A percentile compares a stretch with the other conserved stretches of the same genome.
These are phyloP conservation scores for Beauveria brongniartii DNA, from an alignment of 2,329 filamentous ascomycete species.

Conservation along the genomic window DNA sequence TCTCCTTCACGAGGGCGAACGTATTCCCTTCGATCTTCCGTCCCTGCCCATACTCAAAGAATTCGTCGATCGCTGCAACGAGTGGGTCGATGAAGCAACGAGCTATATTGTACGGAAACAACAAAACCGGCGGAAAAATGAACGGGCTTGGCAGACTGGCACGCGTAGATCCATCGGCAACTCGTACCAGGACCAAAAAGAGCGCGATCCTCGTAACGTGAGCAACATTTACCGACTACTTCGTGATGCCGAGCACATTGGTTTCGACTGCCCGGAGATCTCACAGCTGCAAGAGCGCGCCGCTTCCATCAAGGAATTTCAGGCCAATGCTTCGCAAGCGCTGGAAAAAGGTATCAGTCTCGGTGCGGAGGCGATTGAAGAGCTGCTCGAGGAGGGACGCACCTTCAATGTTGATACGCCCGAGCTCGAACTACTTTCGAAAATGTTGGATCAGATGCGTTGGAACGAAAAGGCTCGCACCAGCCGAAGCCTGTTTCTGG, in stretches of 20 bases:
- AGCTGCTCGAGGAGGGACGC: slow-evolving; percentile 82
- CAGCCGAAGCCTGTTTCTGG: slow-evolving; percentile 56
- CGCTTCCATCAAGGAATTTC: slow-evolving; percentile 77
- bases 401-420: slow-evolving; percentile 87
- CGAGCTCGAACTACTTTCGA: slow-evolving; percentile 75
- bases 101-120: slow-evolving; percentile 96
- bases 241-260: slow-evolving; percentile 72
- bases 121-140: slow-evolving; percentile 91
- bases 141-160: slow-evolving; percentile 73
- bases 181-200: slow-evolving; percentile 58
- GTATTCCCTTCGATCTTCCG: slow-evolving; percentile 82
- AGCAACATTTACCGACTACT: slow-evolving; percentile 83
- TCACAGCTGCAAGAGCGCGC: slow-evolving; percentile 75
- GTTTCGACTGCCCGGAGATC: slow-evolving; percentile 92
- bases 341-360: slow-evolving; percentile 58
- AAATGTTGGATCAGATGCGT: slow-evolving; percentile 72
- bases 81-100: slow-evolving; percentile 95
- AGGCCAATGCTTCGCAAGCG: slow-evolving; percentile 62
- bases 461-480: slow-evolving; percentile 76
- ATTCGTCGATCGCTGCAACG: slow-evolving; percentile 93
- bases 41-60: slow-evolving; percentile 73
- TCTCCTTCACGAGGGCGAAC: slow-evolving; percentile 86
- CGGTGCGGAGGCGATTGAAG: slow-evolving; percentile 70
- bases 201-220: slow-evolving; percentile 80
- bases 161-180: slow-evolving; percentile 58